Percentiles rank a stretch among this genome's conserved stretches.
Conservation (phyloP, 179 eudicot species). For the Actinidia chinensis region DNA sequence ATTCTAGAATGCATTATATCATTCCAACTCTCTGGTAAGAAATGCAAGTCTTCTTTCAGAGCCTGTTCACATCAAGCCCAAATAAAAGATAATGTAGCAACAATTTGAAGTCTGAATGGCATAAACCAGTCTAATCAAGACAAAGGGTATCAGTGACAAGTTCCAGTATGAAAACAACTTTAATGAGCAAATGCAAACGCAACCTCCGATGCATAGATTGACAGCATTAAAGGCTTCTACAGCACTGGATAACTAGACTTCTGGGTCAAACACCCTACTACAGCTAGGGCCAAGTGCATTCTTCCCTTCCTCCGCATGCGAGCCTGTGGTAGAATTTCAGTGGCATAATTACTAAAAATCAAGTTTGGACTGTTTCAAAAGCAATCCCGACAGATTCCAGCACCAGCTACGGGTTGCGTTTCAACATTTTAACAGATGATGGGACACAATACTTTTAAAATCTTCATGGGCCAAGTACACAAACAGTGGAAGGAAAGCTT, state of each 20-base stretch:
- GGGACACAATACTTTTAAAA: constrained; percentile 66
- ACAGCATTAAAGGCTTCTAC: constrained; percentile 59
- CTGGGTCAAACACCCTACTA: constrained; percentile 70
- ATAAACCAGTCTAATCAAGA: background rate
- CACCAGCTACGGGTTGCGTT: constrained; percentile 94
- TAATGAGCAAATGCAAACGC: constrained; percentile 15
- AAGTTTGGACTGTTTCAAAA: constrained; percentile 63
- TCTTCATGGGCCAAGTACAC: constrained; percentile 76
- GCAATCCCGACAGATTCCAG: constrained; percentile 73
- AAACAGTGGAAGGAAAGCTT: constrained; percentile 78
- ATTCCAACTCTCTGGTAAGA: constrained; percentile 96
- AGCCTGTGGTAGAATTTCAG: constrained; percentile 81
- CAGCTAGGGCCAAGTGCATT: constrained; percentile 65
- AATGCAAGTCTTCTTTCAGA: constrained; percentile 96
- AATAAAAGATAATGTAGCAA: no score
- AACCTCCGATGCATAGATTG: constrained; percentile 90
- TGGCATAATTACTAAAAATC: constrained; percentile 88
- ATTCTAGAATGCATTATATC: constrained; percentile 74
- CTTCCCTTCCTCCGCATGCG: constrained; percentile 90
- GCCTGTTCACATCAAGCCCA: constrained; percentile 46
- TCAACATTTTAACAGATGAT: constrained; percentile 87
- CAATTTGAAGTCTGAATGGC: constrained; percentile 5
- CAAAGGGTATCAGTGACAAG: background rate
- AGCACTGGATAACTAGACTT: constrained; percentile 94
- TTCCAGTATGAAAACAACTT: background rate